Base-by-base conservation (phyloP, 129 eudicot species). In the Escallonia herrerae region DNA sequence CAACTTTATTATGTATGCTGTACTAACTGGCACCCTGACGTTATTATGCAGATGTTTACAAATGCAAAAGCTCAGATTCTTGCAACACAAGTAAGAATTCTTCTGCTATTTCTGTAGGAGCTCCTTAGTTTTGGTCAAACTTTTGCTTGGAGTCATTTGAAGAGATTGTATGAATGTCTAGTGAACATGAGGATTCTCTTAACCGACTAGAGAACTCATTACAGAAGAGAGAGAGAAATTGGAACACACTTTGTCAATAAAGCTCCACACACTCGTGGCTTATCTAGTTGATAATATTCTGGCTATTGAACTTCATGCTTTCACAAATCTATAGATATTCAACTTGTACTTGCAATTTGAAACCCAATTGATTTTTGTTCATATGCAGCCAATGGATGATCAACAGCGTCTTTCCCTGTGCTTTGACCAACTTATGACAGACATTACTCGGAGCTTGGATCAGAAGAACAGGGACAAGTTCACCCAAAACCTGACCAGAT, bases 11-110 rank as follows among this genome's bases (percentile, higher is more conserved):
- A n/a, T n/a, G n/a, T n/a, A n/a, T n/a, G n/a, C 0, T 22, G 33
- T 22, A 22, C 33, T 65, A 40, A 44, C 70, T 69, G 50, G 48
- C 13, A 42, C 44, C 15, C 5, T 39, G 42, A 39, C 59, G 48
- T 47, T 46, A 38, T 48, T 7, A 42, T 76, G 80, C 80, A 76
- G 80, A 76, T 70, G 68, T 76, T 69, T 59, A 40, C 63, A 8
- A 68, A 76, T 65, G 43, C 70, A 53, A 69, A 64, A 44, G 65
- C 72, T 49, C 80, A 70, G 56, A 69, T 76, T 47, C 58, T 76
- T 72, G 62, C 49, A 45, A 49, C 76, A 9, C 72, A 76, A 48
- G 80, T 76, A 70, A 58, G 73, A 22, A 22, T 22, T 22, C 33
- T 22, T 22, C 33, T 22, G 33, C 33, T 22, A 22, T 22, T 22